phyloP scores from a whole-genome alignment of 2,329 filamentous ascomycete genomes.

The Arthrobotrys sinensis region DNA sequence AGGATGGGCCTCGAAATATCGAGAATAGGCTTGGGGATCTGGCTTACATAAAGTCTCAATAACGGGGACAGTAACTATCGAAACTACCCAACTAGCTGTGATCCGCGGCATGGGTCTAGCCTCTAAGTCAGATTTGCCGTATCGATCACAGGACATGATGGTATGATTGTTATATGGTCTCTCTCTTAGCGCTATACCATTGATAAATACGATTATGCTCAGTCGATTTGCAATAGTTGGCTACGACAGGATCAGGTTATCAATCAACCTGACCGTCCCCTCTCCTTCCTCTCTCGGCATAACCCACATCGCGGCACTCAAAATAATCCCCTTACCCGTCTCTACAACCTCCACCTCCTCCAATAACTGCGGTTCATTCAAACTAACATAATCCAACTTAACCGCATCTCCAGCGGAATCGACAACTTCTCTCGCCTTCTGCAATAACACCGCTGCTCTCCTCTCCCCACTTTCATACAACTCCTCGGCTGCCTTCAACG shows the following conservation, averaged over 20 bases:
- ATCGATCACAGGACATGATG: too few species aligned
- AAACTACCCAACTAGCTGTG: too few species aligned
- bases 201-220: too few species aligned
- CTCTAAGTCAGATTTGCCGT: too few species aligned
- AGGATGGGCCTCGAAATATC: too few species aligned
- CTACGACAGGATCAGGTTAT: conserved; percentile 83
- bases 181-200: too few species aligned
- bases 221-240: too few species aligned
- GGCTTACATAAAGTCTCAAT: too few species aligned
- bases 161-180: too few species aligned
- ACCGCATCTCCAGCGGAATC: conserved; percentile 74
- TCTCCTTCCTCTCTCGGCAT: conserved; percentile 83
- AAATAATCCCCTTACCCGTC: conserved; percentile 75
- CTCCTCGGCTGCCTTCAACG: conserved; percentile 79
- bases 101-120: too few species aligned
- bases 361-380: conserved; percentile 87
- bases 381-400: conserved; percentile 91
- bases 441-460: conserved; percentile 71
- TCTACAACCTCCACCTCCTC: conserved; percentile 83
- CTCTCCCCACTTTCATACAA: conserved; percentile 75
- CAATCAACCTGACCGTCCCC: conserved; percentile 89
- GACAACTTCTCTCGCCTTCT: conserved; percentile 77
- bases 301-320: conserved; percentile 95
- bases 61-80: too few species aligned
- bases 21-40: too few species aligned